Base-by-base conservation (phyloP, 768 basidiomycete genomes). In the Termitomyces eurrhizus region DNA sequence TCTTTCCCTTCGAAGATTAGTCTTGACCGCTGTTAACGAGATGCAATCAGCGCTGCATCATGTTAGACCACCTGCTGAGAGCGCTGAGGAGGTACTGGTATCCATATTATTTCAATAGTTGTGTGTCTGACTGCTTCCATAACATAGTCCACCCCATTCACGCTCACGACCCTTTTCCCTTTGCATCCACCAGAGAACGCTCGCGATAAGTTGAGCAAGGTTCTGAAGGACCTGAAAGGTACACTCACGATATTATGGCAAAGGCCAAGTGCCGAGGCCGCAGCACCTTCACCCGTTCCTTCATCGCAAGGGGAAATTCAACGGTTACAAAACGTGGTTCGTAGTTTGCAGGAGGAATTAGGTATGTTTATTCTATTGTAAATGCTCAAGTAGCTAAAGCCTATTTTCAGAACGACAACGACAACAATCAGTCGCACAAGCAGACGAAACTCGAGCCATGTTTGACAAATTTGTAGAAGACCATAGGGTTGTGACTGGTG, bases 11-110 rank as follows among this genome's bases (percentile, higher is more conserved):
- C 83, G 83, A 57, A 81, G 79, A 35, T 71, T 91, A 32, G 69
- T 90, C 4, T 67, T 94, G 53, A 78, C 78, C 42, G 77, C 83
- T 7, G 83, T 86, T 39, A 92, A 92, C 65, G 85, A 87, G 60
- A 69, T 90, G 18, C 85, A 88, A 68, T 71, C 77, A 16, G 70
- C 86, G 52, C 57, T 86, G 21, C 77, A 86, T 63, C 77, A 78
- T 59, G 79, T 78, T 45, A 78, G 74, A 51, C 69, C 63, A 39
- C 63, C 77, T 39, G 69, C 76, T 13, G 76, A 81, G 32, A 72
- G 74, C 21, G 67, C 72, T 37, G 85, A 84, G 66, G 79, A 83
- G 74, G 88, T 82, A 65, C 52, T 74, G 64, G 12, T 36, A 50
- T 64, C 60, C 51, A 48, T 26, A 29, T 61, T 52, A 7, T 57